These are phyloP conservation scores for Cercospora canescens DNA, from an alignment of 2,329 filamentous ascomycete species.

Conservation along the genomic window DNA sequence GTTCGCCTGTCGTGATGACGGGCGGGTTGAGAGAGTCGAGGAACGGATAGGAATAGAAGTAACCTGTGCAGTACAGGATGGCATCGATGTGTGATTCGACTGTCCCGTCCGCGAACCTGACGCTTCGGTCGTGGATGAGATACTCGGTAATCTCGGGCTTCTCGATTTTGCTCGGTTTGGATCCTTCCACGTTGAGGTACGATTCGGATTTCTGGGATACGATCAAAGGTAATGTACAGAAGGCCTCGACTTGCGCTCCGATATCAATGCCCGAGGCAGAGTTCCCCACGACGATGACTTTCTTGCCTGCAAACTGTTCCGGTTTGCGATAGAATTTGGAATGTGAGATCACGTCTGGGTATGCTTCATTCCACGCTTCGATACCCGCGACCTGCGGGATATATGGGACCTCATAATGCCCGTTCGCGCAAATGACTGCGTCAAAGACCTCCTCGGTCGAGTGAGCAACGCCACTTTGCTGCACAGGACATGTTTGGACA, in stretches of 20 bases:
- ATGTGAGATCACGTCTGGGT: conserved; percentile 45
- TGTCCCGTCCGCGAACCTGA: conserved; percentile 67
- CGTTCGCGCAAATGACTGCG: conserved; percentile 49
- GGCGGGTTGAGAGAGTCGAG: conserved; percentile 52
- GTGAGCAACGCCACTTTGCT: conserved; percentile 12
- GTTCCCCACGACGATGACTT: conserved; percentile 81
- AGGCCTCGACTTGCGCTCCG: conserved; percentile 67
- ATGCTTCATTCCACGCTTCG: conserved; percentile 39
- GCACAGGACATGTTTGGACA: conserved; percentile 49
- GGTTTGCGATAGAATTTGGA: conserved; percentile 78
- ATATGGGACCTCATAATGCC: conserved; percentile 50
- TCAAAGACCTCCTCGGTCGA: conserved; percentile 53
- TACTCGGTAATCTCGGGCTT: conserved; percentile 56
- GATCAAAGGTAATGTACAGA: conserved; percentile 63
- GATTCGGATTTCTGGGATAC: conserved; percentile 59
- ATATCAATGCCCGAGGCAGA: conserved; percentile 85
- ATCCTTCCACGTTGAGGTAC: conserved; percentile 40
- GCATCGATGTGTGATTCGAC: conserved; percentile 70
- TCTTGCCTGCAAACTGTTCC: conserved; percentile 62
- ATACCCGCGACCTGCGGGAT: conserved; percentile 46
- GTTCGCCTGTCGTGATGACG: conserved; percentile 66
- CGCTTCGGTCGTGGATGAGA: conserved; percentile 57
- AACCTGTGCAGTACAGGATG: conserved; percentile 86
- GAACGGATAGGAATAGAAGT: conserved; percentile 83
- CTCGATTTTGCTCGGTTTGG: conserved; percentile 56